Evolutionary conservation across 192 early-diverging fungal species (phyloP).

Genomic region (Coemansia sp.): DNA sequence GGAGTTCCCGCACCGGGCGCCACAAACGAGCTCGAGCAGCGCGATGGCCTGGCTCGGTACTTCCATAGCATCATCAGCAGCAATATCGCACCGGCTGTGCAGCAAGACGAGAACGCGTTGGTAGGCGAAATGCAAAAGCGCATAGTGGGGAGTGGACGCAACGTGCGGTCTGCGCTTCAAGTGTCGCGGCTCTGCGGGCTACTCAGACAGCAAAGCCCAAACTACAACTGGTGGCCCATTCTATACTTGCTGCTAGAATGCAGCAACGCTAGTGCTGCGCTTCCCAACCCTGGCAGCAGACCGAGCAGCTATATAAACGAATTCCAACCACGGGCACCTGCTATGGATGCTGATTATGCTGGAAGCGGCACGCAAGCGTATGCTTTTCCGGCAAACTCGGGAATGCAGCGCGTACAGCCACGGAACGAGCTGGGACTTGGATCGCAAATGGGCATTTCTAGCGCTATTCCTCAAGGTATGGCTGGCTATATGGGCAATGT

Average conservation of each 20-base stretch:
- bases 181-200: constrained; percentile 25
- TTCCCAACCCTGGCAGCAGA: not conserved
- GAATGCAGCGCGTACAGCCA: constrained; percentile 6
- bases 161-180: constrained; percentile 25
- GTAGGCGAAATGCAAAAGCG: constrained; percentile 44
- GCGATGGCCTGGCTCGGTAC: constrained; percentile 23
- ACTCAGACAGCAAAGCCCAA: constrained; percentile 33
- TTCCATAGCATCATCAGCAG: constrained; percentile 42
- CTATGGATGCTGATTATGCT: not conserved
- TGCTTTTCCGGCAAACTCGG: no score
- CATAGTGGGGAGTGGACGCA: constrained; percentile 6
- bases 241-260: constrained; percentile 43
- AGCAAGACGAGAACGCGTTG: constrained; percentile 20
- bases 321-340: not conserved
- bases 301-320: constrained; percentile 20
- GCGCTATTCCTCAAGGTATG: constrained; percentile 9
- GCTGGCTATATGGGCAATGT: constrained; percentile 1
- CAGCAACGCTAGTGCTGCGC: constrained; percentile 14
- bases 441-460: not conserved
- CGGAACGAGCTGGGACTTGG: not conserved
- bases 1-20: constrained; percentile 7
- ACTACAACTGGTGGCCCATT: constrained; percentile 46
- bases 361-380: not conserved
- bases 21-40: constrained; percentile 18
- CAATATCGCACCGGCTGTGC: constrained; percentile 23